A percentile compares a stretch with the other conserved stretches of the same genome.
Conservation (phyloP, 108 stramenopile species). For the Fragilaria crotonensis region DNA sequence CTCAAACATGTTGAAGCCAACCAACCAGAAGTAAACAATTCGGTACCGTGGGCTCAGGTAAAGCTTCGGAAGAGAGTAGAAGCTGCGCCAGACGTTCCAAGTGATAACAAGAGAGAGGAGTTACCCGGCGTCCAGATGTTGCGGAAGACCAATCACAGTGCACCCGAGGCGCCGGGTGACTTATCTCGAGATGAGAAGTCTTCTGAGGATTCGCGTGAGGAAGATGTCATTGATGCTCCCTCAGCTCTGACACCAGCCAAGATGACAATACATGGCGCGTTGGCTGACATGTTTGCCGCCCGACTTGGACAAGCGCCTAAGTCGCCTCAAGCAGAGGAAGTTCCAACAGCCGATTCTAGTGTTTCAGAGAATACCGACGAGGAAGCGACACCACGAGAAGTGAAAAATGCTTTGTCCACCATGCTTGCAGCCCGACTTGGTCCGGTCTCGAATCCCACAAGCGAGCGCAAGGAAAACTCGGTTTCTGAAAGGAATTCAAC, state of each 20-base stretch:
- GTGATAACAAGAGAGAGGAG: not conserved
- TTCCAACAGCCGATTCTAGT: not conserved
- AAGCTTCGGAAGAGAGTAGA: constrained; percentile 14
- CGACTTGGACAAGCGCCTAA: not conserved
- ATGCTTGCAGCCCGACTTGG: not conserved
- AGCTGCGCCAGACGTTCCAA: not conserved
- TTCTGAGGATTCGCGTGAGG: constrained; percentile 3
- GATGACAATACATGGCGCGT: not conserved
- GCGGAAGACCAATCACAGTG: constrained; percentile 14
- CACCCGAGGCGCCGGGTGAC: not conserved
- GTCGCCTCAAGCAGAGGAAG: not conserved
- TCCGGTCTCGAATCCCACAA: not conserved
- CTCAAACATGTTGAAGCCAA: constrained; percentile 17
- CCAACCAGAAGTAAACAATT: constrained; percentile 6
- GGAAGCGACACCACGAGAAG: not conserved
- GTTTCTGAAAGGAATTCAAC: no score
- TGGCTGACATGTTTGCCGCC: not conserved
- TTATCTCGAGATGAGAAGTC: constrained; percentile 4
- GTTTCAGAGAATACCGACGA: not conserved
- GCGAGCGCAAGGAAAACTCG: no score
- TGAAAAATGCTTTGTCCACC: not conserved
- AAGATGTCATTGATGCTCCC: not conserved
- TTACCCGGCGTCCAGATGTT: not conserved
- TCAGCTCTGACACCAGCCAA: not conserved
- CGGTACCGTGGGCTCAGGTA: constrained; percentile 28